A percentile compares a stretch with the other conserved stretches of the same genome.
These are phyloP conservation scores for Ustilago bromivora DNA, from an alignment of 1,284 basidiomycete species.

Conservation along the genomic window DNA sequence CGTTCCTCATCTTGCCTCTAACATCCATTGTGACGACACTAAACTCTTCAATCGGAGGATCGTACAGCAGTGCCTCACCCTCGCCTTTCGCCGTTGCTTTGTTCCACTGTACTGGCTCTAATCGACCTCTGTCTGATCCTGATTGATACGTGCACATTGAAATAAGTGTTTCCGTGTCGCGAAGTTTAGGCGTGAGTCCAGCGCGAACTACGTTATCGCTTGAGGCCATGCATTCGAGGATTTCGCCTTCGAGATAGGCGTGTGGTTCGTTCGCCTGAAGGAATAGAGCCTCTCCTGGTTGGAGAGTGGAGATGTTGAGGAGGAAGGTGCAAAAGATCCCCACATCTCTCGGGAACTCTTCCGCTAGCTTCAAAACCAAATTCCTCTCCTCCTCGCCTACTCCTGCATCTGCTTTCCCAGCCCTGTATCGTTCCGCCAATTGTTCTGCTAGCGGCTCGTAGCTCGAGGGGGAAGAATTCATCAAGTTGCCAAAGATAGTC, in stretches of 20 bases:
- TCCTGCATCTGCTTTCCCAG: constrained; percentile 1
- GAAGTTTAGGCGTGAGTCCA: constrained; percentile 94
- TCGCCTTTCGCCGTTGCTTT: background rate
- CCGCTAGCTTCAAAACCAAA: constrained; percentile 79
- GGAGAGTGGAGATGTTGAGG: constrained; percentile 85
- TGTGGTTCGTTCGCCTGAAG: constrained; percentile 96
- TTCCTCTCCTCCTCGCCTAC: constrained; percentile 69
- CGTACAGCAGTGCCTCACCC: constrained; percentile 75
- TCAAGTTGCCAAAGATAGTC: constrained; percentile 54
- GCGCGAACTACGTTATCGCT: constrained; percentile 96
- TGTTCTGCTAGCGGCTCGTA: constrained; percentile 31
- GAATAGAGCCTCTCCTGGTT: constrained; percentile 90
- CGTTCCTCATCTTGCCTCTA: constrained; percentile 69
- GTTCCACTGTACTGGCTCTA: constrained; percentile 51
- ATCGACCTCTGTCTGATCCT: constrained; percentile 72
- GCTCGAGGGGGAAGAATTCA: constrained; percentile 18
- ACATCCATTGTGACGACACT: constrained; percentile 81
- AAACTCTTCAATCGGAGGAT: constrained; percentile 96
- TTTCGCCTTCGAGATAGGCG: constrained; percentile 81
- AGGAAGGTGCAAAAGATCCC: constrained; percentile 92
- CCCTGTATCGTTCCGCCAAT: constrained; percentile 23
- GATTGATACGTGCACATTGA: constrained; percentile 88
- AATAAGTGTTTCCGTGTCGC: constrained; percentile 91
- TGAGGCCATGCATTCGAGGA: constrained; percentile 69
- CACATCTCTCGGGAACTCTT: constrained; percentile 91